Percentiles rank a stretch among this genome's conserved stretches.
Evolutionary conservation across 2,329 filamentous ascomycete genomes (phyloP).

Genomic region (Aureobasidium musti): DNA sequence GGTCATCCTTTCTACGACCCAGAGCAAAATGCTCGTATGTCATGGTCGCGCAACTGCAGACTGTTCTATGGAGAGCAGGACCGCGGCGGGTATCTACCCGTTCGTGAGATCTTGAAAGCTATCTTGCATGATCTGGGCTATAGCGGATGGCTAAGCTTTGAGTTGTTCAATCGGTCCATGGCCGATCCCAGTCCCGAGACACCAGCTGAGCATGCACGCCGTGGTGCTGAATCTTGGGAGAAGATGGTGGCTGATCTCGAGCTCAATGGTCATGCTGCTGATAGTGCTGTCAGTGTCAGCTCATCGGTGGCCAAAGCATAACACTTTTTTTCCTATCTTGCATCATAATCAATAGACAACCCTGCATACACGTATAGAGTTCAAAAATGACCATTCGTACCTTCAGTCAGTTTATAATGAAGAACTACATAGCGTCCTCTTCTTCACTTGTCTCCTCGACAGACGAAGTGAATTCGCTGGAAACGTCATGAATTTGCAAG

Average conservation of each 20-base stretch:
- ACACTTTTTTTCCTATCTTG: background rate
- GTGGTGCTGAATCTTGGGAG: constrained; percentile 52
- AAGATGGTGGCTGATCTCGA: constrained; percentile 37
- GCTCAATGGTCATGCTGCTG: constrained; percentile 8
- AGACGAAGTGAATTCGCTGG: no score
- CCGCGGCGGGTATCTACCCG: constrained; percentile 64
- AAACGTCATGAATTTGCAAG: no score
- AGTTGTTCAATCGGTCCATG: constrained; percentile 67
- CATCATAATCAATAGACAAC: background rate
- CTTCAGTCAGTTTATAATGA: background rate
- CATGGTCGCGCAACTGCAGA: constrained; percentile 73
- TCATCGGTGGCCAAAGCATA: background rate
- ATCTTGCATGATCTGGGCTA: constrained; percentile 67
- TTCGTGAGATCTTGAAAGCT: constrained; percentile 60
- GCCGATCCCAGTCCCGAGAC: constrained; percentile 54
- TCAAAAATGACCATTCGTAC: background rate
- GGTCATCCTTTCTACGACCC: constrained; percentile 59
- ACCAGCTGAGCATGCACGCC: constrained; percentile 57
- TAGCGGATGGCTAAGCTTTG: constrained; percentile 69
- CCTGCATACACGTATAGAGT: background rate
- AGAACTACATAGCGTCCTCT: no score
- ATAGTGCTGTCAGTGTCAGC: constrained; percentile 20
- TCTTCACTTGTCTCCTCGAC: no score
- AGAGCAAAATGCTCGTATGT: constrained; percentile 66
- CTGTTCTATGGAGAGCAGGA: constrained; percentile 64